Evolutionary conservation across 2,329 filamentous ascomycete genomes (phyloP).

Genomic region (Pseudocercospora pini-densiflorae): DNA sequence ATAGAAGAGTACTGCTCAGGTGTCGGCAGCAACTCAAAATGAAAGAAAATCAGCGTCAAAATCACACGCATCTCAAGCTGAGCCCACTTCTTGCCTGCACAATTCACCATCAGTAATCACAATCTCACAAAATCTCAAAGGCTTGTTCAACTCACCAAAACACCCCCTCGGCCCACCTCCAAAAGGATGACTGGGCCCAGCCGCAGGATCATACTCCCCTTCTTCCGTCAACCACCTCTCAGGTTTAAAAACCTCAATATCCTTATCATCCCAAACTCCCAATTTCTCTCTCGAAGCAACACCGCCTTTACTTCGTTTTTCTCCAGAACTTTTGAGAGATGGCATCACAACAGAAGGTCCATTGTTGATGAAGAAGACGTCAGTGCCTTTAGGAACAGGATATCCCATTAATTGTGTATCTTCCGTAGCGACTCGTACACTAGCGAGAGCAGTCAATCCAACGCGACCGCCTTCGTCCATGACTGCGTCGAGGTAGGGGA

Average conservation of each 20-base stretch:
- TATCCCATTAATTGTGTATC: conserved; percentile 10
- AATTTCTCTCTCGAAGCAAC: not conserved
- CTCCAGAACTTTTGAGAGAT: not conserved
- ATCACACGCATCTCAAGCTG: conserved; percentile 11
- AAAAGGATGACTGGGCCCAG: conserved; percentile 7
- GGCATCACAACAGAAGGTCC: conserved; percentile 2
- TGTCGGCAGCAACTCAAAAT: conserved; percentile 34
- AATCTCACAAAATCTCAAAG: not conserved
- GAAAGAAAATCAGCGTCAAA: conserved; percentile 16
- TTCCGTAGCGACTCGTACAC: conserved; percentile 30
- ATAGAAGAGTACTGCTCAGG: conserved; percentile 33
- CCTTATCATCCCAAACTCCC: conserved; percentile 6
- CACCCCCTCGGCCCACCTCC: conserved; percentile 11
- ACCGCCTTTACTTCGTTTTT: not conserved
- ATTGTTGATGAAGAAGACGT: conserved; percentile 1
- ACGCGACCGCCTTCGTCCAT: conserved; percentile 24
- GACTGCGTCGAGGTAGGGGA: conserved; percentile 28
- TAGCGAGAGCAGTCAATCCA: conserved; percentile 33
- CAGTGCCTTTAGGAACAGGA: conserved; percentile 3
- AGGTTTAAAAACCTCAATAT: conserved; percentile 4
- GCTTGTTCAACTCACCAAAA: not conserved
- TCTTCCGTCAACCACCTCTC: conserved; percentile 7
- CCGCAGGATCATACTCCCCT: conserved; percentile 1
- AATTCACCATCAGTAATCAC: not conserved
- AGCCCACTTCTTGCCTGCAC: conserved; percentile 6